Percentiles rank a stretch among this genome's conserved stretches.
Conservation (phyloP, 371 early-diverging fungal genomes). For the Rhizomucor miehei region DNA sequence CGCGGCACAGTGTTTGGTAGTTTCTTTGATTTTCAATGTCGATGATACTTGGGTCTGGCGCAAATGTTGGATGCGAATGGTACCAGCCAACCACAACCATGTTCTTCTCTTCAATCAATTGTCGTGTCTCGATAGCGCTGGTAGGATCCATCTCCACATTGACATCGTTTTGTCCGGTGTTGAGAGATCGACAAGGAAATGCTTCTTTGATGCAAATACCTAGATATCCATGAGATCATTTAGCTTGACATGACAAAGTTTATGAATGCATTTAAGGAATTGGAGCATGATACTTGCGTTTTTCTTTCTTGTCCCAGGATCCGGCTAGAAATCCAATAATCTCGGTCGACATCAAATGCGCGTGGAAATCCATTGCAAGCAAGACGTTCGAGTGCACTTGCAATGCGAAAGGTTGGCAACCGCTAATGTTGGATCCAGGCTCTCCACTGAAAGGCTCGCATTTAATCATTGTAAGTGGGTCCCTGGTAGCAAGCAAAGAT, state of each 20-base stretch:
- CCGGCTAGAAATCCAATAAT: constrained; percentile 88
- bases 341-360: constrained; percentile 82
- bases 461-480: constrained; percentile 80
- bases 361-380: constrained; percentile 85
- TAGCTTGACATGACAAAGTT: background rate
- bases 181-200: constrained; percentile 74
- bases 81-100: constrained; percentile 84
- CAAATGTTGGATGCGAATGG: constrained; percentile 43
- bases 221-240: too few relatives aligned
- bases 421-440: constrained; percentile 63
- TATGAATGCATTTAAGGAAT: too few relatives aligned
- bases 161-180: constrained; percentile 67
- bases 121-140: constrained; percentile 72
- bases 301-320: constrained; percentile 57
- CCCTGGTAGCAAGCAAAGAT: constrained; percentile 32
- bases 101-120: constrained; percentile 65
- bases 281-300: constrained; percentile 30
- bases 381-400: constrained; percentile 73
- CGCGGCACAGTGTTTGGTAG: constrained; percentile 72
- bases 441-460: constrained; percentile 74
- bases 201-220: constrained; percentile 60
- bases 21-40: constrained; percentile 80
- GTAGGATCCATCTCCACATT: constrained; percentile 92
- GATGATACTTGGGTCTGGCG: constrained; percentile 38
- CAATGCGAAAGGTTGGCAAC: constrained; percentile 78